phyloP scores from a whole-genome alignment of 169 alveolate genomes.

The Besnoitia besnoiti region DNA sequence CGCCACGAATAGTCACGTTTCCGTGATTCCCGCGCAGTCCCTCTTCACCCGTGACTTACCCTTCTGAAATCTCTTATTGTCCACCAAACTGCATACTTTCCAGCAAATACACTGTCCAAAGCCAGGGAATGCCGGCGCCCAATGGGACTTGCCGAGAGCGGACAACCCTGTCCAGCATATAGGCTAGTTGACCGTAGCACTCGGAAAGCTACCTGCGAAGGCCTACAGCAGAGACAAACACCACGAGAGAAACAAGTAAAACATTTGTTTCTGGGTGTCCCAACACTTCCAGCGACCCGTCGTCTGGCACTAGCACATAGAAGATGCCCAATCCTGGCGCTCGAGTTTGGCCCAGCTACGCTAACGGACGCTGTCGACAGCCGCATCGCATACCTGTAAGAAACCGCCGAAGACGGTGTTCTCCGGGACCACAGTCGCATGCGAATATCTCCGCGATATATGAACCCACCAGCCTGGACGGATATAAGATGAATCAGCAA shows the following conservation, averaged over 20 bases:
- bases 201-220: not conserved
- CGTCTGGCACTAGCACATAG: too few species aligned
- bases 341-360: too few species aligned
- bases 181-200: not conserved
- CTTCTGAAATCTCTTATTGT: constrained; percentile 51
- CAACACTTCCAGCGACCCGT: too few species aligned
- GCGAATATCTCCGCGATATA: not conserved
- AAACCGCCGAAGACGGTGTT: not conserved
- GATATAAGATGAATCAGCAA: not conserved
- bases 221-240: too few species aligned
- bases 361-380: too few species aligned
- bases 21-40: too few species aligned
- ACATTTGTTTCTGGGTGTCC: too few species aligned
- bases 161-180: not conserved
- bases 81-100: constrained; percentile 43
- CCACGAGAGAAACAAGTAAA: too few species aligned
- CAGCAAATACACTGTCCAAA: constrained; percentile 33
- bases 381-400: not conserved
- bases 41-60: too few species aligned
- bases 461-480: not conserved
- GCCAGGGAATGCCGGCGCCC: not conserved
- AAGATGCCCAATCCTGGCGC: too few species aligned
- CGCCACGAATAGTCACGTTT: too few species aligned
- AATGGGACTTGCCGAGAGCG: not conserved
- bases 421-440: not conserved